These are phyloP conservation scores for Sideroxylon spinosum DNA, from an alignment of 179 eudicot species.

Conservation along the genomic window DNA sequence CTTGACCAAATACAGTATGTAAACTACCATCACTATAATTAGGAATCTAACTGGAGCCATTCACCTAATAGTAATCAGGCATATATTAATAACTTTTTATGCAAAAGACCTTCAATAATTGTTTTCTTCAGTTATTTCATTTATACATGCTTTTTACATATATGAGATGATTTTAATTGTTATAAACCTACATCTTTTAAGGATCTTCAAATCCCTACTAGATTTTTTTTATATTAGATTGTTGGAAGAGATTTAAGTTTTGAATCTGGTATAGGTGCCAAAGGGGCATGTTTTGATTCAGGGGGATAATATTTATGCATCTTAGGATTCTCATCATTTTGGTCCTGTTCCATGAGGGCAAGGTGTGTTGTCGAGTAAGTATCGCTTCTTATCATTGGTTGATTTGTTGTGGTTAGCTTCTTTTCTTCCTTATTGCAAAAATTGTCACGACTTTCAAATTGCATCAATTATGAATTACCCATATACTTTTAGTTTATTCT, in stretches of 20 bases:
- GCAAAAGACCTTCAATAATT: neutral
- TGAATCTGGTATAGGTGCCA: conserved; percentile 49
- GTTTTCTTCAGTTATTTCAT: neutral
- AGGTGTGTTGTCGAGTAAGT: conserved; percentile 64
- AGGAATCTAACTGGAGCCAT: neutral
- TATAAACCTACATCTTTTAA: neutral
- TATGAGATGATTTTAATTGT: neutral
- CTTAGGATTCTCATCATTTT: conserved; percentile 64
- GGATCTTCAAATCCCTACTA: neutral
- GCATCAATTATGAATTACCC: neutral
- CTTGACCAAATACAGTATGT: neutral
- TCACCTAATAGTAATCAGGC: neutral
- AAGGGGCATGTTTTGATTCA: conserved; percentile 90
- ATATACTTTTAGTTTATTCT: neutral
- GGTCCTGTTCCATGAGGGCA: conserved; percentile 82
- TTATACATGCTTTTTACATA: neutral
- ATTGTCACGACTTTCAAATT: neutral
- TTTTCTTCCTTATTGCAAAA: neutral
- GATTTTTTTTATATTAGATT: neutral
- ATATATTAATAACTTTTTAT: neutral
- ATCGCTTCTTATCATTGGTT: conserved; percentile 13
- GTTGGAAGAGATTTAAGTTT: neutral
- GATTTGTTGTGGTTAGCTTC: neutral
- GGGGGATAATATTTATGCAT: conserved; percentile 72
- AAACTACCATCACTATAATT: neutral